Conservation (phyloP, 2,329 filamentous ascomycete genomes). For the Corniculantispora saksenae region DNA sequence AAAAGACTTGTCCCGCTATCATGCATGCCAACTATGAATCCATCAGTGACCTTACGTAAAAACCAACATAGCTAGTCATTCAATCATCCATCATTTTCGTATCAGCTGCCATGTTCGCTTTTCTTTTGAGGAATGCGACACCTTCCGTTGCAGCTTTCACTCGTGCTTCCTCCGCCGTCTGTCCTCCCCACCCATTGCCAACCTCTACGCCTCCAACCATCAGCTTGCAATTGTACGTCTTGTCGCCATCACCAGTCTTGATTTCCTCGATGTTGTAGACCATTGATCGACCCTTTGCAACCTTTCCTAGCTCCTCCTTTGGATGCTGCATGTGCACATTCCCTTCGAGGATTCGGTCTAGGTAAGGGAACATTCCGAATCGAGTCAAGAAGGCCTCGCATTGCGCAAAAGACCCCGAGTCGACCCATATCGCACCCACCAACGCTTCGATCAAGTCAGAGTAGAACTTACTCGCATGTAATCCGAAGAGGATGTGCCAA, state of each 20-base stretch:
- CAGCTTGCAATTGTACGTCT: constrained; percentile 47
- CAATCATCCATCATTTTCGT: background rate
- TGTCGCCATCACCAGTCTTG: constrained; percentile 25
- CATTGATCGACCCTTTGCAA: constrained; percentile 55
- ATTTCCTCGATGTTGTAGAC: constrained; percentile 48
- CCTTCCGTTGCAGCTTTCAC: constrained; percentile 57
- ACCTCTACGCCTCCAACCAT: constrained; percentile 49
- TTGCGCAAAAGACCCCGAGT: constrained; percentile 62
- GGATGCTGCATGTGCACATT: constrained; percentile 61
- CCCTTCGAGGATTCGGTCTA: constrained; percentile 62
- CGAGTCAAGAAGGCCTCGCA: constrained; percentile 63
- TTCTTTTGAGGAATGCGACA: constrained; percentile 36
- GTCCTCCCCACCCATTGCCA: constrained; percentile 46
- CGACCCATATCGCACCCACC: constrained; percentile 81
- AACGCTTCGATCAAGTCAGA: constrained; percentile 82
- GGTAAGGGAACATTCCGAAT: constrained; percentile 64
- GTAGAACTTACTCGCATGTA: constrained; percentile 74
- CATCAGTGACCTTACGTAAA: background rate
- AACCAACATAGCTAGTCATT: background rate
- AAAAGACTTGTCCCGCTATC: background rate
- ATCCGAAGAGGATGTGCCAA: constrained; percentile 69
- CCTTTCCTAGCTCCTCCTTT: constrained; percentile 67
- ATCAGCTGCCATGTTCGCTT: background rate
- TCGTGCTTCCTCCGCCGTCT: constrained; percentile 54
- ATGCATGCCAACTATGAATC: background rate